Evolutionary conservation across 352 stramenopile genomes (phyloP).

Genomic region (Phytophthora pluvialis): DNA sequence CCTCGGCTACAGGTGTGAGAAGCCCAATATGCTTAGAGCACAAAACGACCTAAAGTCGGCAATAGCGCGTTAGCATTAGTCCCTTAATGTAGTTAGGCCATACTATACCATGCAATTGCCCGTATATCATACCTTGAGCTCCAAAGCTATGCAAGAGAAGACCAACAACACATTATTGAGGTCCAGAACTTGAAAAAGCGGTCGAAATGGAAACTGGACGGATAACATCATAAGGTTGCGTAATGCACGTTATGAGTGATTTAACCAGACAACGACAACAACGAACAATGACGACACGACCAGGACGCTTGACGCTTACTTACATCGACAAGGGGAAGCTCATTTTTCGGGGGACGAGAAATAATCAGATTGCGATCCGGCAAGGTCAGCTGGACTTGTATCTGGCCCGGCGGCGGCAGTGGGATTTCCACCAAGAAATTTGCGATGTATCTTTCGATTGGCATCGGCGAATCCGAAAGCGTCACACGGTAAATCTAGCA

Average conservation of each 20-base stretch:
- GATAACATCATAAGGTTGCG: background rate
- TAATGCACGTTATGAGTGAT: background rate
- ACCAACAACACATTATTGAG: slow-evolving; percentile 92
- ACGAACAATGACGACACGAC: background rate
- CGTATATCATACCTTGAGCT: slow-evolving; percentile 73
- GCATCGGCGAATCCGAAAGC: slow-evolving; percentile 90
- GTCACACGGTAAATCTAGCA: slow-evolving; percentile 80
- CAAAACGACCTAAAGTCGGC: slow-evolving; percentile 79
- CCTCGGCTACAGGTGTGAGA: slow-evolving; percentile 92
- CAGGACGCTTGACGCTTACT: slow-evolving; percentile 7
- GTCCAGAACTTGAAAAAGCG: slow-evolving; percentile 93
- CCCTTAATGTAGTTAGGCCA: background rate
- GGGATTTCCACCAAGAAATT: slow-evolving; percentile 98
- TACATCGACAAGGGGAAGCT: slow-evolving; percentile 92
- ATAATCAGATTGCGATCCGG: slow-evolving; percentile 89
- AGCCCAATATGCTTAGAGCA: slow-evolving; percentile 91
- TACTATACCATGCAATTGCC: background rate
- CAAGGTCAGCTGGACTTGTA: slow-evolving; percentile 91
- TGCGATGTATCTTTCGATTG: slow-evolving; percentile 96
- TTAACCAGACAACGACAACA: background rate
- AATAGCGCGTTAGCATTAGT: background rate
- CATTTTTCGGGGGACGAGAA: slow-evolving; percentile 89
- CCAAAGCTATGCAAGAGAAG: slow-evolving; percentile 90
- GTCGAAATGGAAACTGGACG: slow-evolving; percentile 90
- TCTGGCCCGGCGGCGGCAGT: slow-evolving; percentile 90